Percentiles rank a stretch among this genome's conserved stretches.
phyloP scores from a whole-genome alignment of 495 filamentous ascomycete species.

The Cairneyella variabilis region DNA sequence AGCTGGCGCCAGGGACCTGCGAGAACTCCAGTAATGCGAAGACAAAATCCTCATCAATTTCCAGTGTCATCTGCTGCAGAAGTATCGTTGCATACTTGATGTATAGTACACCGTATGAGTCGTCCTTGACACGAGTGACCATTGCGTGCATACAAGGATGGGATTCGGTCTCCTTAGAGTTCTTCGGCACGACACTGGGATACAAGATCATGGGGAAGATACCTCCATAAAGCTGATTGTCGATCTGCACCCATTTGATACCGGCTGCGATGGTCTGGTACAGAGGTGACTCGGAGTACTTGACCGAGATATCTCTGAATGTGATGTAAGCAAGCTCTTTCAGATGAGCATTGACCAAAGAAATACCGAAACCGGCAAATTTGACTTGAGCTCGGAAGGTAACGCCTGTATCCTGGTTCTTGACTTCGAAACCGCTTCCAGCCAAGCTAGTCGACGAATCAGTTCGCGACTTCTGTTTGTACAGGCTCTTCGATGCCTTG shows the following conservation, averaged over 20 bases:
- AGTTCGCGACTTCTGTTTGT: slow-evolving; percentile 67
- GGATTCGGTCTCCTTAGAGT: slow-evolving; percentile 92
- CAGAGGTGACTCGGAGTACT: slow-evolving; percentile 84
- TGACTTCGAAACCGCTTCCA: slow-evolving; percentile 86
- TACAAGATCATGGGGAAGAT: slow-evolving; percentile 98
- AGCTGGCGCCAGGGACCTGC: slow-evolving; percentile 90
- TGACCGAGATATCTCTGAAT: slow-evolving; percentile 86
- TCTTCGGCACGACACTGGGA: slow-evolving; percentile 97
- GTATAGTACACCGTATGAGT: slow-evolving; percentile 95
- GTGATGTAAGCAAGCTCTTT: slow-evolving; percentile 93
- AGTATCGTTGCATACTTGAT: slow-evolving; percentile 96
- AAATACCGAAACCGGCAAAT: slow-evolving; percentile 88
- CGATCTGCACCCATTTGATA: slow-evolving; percentile 98
- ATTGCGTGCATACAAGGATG: slow-evolving; percentile 91
- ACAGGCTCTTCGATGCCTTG: slow-evolving; percentile 88
- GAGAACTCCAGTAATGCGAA: slow-evolving; percentile 93
- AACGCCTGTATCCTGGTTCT: slow-evolving; percentile 78
- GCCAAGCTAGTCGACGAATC: slow-evolving; percentile 56
- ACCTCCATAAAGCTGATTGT: slow-evolving; percentile 97
- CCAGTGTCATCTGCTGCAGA: slow-evolving; percentile 95
- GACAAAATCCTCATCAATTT: slow-evolving; percentile 97
- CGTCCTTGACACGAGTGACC: slow-evolving; percentile 93
- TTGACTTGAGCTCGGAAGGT: slow-evolving; percentile 85
- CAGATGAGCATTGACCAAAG: slow-evolving; percentile 85
- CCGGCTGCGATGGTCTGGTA: slow-evolving; percentile 87